A percentile compares a stretch with the other conserved stretches of the same genome.
phyloP scores from a whole-genome alignment of 2,329 filamentous ascomycete genomes.

The Didymella exigua region DNA sequence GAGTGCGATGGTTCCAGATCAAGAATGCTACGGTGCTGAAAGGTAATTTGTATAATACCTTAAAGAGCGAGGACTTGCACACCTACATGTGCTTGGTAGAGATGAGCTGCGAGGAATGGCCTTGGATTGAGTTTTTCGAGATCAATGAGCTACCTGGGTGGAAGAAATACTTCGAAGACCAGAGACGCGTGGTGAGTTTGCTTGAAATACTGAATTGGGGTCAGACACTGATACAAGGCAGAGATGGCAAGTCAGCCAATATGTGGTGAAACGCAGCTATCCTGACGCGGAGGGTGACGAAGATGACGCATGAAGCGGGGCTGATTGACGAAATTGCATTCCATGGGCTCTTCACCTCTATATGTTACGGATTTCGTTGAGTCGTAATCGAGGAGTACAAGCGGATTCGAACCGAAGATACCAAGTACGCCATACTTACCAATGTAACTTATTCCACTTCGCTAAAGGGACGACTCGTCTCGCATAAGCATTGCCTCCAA shows the following conservation, averaged over 20 bases:
- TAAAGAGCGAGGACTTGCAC: not conserved
- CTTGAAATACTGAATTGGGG: not conserved
- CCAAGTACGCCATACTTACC: too few species aligned
- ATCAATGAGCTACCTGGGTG: slow-evolving; percentile 8
- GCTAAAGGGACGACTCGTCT: too few species aligned
- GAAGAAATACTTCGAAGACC: slow-evolving; percentile 11
- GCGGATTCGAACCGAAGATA: too few species aligned
- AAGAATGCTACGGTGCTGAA: slow-evolving; percentile 3
- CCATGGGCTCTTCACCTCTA: too few species aligned
- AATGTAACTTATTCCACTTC: too few species aligned
- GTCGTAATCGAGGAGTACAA: not conserved
- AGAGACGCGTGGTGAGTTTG: slow-evolving; percentile 8
- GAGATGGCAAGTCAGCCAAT: slow-evolving; percentile 14
- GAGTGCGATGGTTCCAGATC: slow-evolving; percentile 12
- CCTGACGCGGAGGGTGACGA: not conserved
- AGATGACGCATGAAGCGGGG: not conserved
- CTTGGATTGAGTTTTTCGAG: slow-evolving; percentile 11
- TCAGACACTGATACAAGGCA: not conserved
- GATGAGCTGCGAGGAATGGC: slow-evolving; percentile 16
- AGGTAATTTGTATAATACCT: not conserved
- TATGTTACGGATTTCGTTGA: not conserved
- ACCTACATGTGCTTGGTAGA: slow-evolving; percentile 7
- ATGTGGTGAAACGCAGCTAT: slow-evolving; percentile 8
- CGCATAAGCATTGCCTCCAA: too few species aligned
- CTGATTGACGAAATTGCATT: not conserved